phyloP scores from a whole-genome alignment of 75 land plant genomes.

The Chamaecyparis obtusa region DNA sequence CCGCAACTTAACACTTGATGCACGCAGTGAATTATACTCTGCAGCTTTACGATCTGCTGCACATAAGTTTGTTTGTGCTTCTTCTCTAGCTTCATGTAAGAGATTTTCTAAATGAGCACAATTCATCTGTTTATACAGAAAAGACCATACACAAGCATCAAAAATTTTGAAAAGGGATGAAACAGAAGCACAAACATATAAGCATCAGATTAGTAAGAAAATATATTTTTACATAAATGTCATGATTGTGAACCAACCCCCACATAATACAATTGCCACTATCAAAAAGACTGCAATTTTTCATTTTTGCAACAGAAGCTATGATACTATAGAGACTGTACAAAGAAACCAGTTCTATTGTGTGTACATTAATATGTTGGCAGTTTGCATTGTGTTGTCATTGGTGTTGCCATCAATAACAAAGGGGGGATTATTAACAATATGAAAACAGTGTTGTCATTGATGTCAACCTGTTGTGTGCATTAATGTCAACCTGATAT shows the following conservation, averaged over 20 bases:
- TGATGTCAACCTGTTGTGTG: too few relatives aligned
- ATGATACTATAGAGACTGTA: neutral
- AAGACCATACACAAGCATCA: neutral
- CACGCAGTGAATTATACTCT: constrained; percentile 83
- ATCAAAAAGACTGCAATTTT: neutral
- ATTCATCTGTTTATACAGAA: constrained; percentile 69
- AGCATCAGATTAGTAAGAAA: neutral
- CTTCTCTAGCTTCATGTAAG: constrained; percentile 95
- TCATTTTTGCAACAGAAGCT: neutral
- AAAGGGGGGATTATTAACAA: too few relatives aligned
- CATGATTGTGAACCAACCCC: neutral
- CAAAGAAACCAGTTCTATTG: neutral
- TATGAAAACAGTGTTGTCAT: too few relatives aligned
- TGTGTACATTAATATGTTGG: neutral
- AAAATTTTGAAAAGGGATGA: neutral
- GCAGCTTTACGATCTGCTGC: constrained; percentile 90
- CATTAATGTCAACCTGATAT: too few relatives aligned
- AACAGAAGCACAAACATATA: neutral
- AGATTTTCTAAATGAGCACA: constrained; percentile 95
- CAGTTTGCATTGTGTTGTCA: too few relatives aligned
- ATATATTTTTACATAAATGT: neutral
- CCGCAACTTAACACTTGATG: constrained; percentile 78
- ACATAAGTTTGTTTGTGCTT: constrained; percentile 87
- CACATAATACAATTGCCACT: neutral
- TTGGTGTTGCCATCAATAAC: too few relatives aligned